Evolutionary conservation across 768 basidiomycete species (phyloP).

Genomic region (Tephrocybe sp.): DNA sequence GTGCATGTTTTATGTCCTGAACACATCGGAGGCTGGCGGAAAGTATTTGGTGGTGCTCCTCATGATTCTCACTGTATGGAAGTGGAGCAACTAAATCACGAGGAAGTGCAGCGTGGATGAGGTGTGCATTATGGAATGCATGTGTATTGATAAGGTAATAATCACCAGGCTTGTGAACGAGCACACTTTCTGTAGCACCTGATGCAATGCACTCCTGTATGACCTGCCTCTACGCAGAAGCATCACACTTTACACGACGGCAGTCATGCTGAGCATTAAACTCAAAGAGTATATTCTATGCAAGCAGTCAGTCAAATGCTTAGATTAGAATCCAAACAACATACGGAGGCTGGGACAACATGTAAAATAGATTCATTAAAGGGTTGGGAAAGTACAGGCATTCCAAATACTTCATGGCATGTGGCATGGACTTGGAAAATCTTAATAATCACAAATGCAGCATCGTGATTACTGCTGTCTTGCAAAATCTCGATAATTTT

Average conservation of each 20-base stretch:
- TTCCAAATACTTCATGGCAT: too few species aligned
- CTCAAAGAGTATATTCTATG: too few species aligned
- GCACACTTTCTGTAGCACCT: constrained; percentile 4
- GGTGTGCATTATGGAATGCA: constrained; percentile 30
- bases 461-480: too few species aligned
- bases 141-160: constrained; percentile 27
- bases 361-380: too few species aligned
- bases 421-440: too few species aligned
- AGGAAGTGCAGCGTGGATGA: constrained; percentile 21
- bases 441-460: too few species aligned
- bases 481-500: too few species aligned
- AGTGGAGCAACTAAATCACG: constrained; percentile 18
- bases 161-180: constrained; percentile 18
- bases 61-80: constrained; percentile 15
- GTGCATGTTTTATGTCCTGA: background rate
- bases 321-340: too few species aligned
- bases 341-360: too few species aligned
- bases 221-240: background rate
- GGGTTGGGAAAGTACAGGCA: too few species aligned
- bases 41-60: background rate
- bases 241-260: background rate
- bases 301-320: too few species aligned
- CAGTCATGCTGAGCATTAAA: constrained; percentile 9
- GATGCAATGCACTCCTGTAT: constrained; percentile 23
- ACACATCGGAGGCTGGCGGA: background rate